These are phyloP conservation scores for Plasmodium adleri DNA, from an alignment of 169 alveolate genomes.

Conservation along the genomic window DNA sequence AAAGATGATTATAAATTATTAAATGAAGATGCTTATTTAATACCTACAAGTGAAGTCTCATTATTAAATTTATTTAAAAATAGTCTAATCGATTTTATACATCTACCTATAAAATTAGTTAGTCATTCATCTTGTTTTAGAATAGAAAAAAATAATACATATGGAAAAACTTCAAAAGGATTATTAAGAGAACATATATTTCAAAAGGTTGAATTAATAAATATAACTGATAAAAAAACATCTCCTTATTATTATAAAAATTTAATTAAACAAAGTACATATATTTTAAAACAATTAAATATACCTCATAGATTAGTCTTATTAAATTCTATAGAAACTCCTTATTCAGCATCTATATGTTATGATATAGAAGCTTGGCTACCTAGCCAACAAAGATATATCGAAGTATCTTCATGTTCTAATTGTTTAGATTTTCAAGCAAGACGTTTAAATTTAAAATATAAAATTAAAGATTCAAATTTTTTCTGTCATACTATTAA, in stretches of 20 bases:
- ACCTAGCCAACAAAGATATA: slow-evolving; percentile 80
- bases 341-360: slow-evolving; percentile 79
- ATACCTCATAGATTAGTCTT: slow-evolving; percentile 77
- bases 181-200: slow-evolving; percentile 85
- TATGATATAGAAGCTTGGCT: slow-evolving; percentile 85
- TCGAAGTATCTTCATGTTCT: slow-evolving; percentile 86
- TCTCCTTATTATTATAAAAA: slow-evolving; percentile 75
- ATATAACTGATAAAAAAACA: slow-evolving; percentile 71
- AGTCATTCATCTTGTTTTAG: slow-evolving; percentile 84
- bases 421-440: slow-evolving; percentile 85
- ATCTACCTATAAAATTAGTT: slow-evolving; percentile 81
- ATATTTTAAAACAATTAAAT: slow-evolving; percentile 74
- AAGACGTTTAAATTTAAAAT: slow-evolving; percentile 75
- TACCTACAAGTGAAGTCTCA: slow-evolving; percentile 87
- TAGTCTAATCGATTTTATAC: slow-evolving; percentile 33
- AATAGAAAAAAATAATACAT: slow-evolving; percentile 81
- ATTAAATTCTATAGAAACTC: slow-evolving; percentile 80
- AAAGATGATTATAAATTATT: slow-evolving; percentile 75
- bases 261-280: slow-evolving; percentile 83
- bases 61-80: slow-evolving; percentile 79
- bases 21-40: slow-evolving; percentile 84
- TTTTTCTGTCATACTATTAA: slow-evolving; percentile 79
- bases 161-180: slow-evolving; percentile 85
- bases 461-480: slow-evolving; percentile 51
- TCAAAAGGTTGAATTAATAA: slow-evolving; percentile 84